phyloP scores from a whole-genome alignment of 495 filamentous ascomycete genomes.

The Trichoderma orchidacearum region DNA sequence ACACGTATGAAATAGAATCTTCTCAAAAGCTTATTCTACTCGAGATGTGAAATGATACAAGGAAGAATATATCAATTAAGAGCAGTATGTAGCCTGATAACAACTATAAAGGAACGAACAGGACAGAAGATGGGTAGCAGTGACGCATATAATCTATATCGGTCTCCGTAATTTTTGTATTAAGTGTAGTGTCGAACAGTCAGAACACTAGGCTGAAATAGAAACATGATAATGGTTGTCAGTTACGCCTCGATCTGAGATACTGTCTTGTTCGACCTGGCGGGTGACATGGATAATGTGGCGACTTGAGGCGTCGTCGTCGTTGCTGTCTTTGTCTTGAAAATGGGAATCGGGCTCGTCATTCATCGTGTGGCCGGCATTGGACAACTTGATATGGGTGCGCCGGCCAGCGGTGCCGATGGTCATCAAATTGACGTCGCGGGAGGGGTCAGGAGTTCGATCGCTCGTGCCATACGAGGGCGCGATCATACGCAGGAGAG shows the following conservation, averaged over 20 bases:
- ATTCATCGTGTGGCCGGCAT: not conserved
- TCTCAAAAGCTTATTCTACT: no score
- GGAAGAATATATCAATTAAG: no score
- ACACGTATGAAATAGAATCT: no score
- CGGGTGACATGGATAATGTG: not conserved
- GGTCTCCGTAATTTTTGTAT: no score
- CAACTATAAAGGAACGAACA: no score
- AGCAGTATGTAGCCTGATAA: no score
- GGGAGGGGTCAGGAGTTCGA: not conserved
- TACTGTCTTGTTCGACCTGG: not conserved
- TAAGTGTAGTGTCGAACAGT: no score
- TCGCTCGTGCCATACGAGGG: not conserved
- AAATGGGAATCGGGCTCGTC: not conserved
- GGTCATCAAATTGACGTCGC: not conserved
- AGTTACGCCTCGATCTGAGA: not conserved
- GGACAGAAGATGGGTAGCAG: no score
- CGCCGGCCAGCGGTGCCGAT: not conserved
- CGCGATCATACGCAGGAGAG: constrained; percentile 2
- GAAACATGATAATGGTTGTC: no score
- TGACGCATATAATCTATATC: no score
- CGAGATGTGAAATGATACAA: no score
- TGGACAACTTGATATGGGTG: not conserved
- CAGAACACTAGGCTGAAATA: no score
- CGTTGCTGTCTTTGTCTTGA: not conserved
- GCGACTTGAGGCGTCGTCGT: not conserved